A percentile compares a stretch with the other conserved stretches of the same genome.
phyloP scores from a whole-genome alignment of 2,329 filamentous ascomycete species.

The Epichloe amarillans region DNA sequence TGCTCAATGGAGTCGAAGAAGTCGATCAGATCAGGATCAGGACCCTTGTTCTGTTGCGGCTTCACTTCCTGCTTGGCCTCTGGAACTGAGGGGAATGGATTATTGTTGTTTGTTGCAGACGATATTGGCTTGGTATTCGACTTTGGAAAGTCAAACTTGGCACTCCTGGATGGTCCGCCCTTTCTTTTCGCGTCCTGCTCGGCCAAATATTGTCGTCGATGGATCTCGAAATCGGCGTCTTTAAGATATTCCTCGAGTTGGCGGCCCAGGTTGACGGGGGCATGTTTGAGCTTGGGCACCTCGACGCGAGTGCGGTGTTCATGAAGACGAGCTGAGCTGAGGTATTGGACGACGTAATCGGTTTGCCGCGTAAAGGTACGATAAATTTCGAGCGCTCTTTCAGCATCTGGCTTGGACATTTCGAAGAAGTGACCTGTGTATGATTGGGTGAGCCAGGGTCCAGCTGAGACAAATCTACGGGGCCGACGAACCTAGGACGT shows the following conservation, averaged over 20 bases:
- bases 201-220: constrained; percentile 80
- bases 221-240: constrained; percentile 89
- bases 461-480: constrained; percentile 3
- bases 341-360: constrained; percentile 80
- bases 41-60: constrained; percentile 42
- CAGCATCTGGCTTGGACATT: constrained; percentile 88
- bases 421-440: constrained; percentile 85
- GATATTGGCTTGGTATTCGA: constrained; percentile 16
- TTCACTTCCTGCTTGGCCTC: constrained; percentile 25
- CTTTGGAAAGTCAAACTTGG: constrained; percentile 23
- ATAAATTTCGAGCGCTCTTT: constrained; percentile 84
- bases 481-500: constrained; percentile 62
- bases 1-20: constrained; percentile 92
- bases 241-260: constrained; percentile 90
- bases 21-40: constrained; percentile 72
- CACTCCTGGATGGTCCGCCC: constrained; percentile 23
- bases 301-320: constrained; percentile 86
- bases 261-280: constrained; percentile 77
- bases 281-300: constrained; percentile 94
- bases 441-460: constrained; percentile 8
- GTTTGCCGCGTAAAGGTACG: constrained; percentile 85
- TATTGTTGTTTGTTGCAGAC: constrained; percentile 21
- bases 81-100: constrained; percentile 28
- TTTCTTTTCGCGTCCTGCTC: constrained; percentile 63
- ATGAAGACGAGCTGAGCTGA: constrained; percentile 76